These are phyloP conservation scores for Pleurotus salmoneostramineus DNA, from an alignment of 768 basidiomycete species.

Conservation along the genomic window DNA sequence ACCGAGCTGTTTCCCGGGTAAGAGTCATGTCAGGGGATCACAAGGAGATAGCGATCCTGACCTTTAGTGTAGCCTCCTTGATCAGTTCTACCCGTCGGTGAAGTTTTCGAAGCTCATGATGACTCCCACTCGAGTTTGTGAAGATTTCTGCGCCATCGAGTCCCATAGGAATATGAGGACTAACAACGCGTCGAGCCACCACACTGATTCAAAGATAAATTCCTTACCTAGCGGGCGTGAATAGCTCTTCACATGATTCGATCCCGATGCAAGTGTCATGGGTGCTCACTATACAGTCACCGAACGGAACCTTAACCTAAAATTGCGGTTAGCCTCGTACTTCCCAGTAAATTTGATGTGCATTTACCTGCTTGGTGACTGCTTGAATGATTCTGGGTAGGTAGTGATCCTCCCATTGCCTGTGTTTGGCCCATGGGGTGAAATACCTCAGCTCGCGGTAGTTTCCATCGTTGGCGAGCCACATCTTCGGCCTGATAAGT, in stretches of 20 bases:
- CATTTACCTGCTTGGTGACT: constrained; percentile 79
- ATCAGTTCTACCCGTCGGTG: constrained; percentile 90
- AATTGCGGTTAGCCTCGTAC: background rate
- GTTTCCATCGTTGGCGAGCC: constrained; percentile 98
- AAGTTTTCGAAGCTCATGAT: constrained; percentile 97
- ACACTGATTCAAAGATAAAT: constrained; percentile 19
- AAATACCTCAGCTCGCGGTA: constrained; percentile 90
- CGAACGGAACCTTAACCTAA: constrained; percentile 89
- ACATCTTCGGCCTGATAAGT: constrained; percentile 98
- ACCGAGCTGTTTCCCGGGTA: constrained; percentile 58
- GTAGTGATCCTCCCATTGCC: constrained; percentile 87
- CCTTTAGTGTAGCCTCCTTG: constrained; percentile 95
- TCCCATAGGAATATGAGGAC: constrained; percentile 97
- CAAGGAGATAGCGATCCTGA: constrained; percentile 18
- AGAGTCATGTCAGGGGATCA: background rate
- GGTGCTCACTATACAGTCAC: constrained; percentile 92
- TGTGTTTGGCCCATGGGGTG: constrained; percentile 91
- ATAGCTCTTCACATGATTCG: constrained; percentile 96
- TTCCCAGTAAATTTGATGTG: background rate
- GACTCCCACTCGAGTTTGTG: constrained; percentile 97
- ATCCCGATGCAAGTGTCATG: constrained; percentile 95
- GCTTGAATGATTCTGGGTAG: constrained; percentile 86
- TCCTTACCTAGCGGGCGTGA: constrained; percentile 90
- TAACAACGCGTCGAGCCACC: constrained; percentile 24
- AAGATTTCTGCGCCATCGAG: constrained; percentile 99